These are phyloP conservation scores for Yarrowia sp. DNA, from an alignment of 805 yeast species.

Conservation along the genomic window DNA sequence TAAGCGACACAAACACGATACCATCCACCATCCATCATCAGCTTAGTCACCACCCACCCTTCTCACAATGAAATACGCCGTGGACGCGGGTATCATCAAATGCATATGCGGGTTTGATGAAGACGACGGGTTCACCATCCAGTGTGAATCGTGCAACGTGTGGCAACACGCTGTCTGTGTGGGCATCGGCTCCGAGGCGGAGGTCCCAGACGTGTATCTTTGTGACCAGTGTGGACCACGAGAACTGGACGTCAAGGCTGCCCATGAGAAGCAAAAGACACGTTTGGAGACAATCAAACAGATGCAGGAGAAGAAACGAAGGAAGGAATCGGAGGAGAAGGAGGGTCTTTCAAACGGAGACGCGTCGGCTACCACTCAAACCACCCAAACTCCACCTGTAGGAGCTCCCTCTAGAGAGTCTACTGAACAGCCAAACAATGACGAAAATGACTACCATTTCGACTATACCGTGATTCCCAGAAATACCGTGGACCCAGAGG, in stretches of 20 bases:
- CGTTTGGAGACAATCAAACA: slow-evolving; percentile 39
- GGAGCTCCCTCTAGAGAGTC: slow-evolving; percentile 22
- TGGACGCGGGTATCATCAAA: slow-evolving; percentile 82
- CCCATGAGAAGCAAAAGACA: slow-evolving; percentile 53
- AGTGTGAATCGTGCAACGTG: slow-evolving; percentile 87
- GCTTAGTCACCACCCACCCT: background rate
- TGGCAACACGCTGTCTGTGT: slow-evolving; percentile 98
- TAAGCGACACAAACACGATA: background rate
- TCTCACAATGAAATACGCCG: slow-evolving; percentile 26
- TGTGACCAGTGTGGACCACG: slow-evolving; percentile 77
- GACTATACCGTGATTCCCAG: slow-evolving; percentile 31
- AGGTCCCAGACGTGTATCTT: slow-evolving; percentile 81
- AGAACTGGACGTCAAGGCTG: slow-evolving; percentile 55
- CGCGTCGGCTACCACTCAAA: slow-evolving; percentile 23
- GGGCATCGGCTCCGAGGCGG: slow-evolving; percentile 71
- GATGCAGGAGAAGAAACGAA: slow-evolving; percentile 19
- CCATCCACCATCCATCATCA: background rate
- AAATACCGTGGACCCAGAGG: slow-evolving; percentile 16
- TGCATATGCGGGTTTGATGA: slow-evolving; percentile 89
- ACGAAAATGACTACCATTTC: slow-evolving; percentile 34
- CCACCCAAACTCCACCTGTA: slow-evolving; percentile 19
- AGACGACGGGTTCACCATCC: slow-evolving; percentile 94
- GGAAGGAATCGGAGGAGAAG: slow-evolving; percentile 37
- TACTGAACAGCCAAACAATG: slow-evolving; percentile 30
- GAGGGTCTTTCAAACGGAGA: slow-evolving; percentile 22